Evolutionary conservation across 1,284 basidiomycete genomes (phyloP).

Genomic region (Austropuccinia psidii): DNA sequence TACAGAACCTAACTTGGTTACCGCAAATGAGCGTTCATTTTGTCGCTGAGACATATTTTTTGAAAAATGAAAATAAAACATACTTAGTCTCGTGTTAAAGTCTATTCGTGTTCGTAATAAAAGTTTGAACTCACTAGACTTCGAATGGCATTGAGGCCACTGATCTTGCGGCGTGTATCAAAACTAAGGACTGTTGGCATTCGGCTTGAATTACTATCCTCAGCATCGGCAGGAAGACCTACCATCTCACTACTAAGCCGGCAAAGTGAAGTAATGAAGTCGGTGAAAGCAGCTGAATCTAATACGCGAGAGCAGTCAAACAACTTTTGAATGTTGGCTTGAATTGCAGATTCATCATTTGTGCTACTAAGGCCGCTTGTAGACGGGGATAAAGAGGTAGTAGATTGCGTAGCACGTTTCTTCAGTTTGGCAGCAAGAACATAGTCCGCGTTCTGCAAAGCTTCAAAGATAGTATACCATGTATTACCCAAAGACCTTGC

Average conservation of each 20-base stretch:
- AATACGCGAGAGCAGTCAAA: slow-evolving; percentile 32
- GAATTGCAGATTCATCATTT: slow-evolving; percentile 26
- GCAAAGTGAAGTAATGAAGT: slow-evolving; percentile 23
- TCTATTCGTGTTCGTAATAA: not conserved
- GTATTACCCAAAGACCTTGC: slow-evolving; percentile 73
- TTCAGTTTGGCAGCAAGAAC: slow-evolving; percentile 60
- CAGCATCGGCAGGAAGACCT: slow-evolving; percentile 29
- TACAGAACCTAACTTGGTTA: slow-evolving; percentile 72
- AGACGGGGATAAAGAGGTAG: slow-evolving; percentile 21
- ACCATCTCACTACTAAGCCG: slow-evolving; percentile 41
- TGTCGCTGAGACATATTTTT: slow-evolving; percentile 39
- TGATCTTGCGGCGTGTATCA: slow-evolving; percentile 54
- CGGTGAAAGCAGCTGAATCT: slow-evolving; percentile 27
- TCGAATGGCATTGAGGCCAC: slow-evolving; percentile 70
- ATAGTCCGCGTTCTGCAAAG: slow-evolving; percentile 84
- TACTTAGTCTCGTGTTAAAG: not conserved
- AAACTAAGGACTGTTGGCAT: slow-evolving; percentile 34
- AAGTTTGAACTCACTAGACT: slow-evolving; percentile 57
- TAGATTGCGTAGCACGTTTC: slow-evolving; percentile 29
- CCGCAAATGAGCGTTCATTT: slow-evolving; percentile 61
- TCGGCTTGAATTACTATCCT: slow-evolving; percentile 21
- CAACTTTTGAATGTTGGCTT: slow-evolving; percentile 20
- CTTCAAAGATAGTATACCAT: slow-evolving; percentile 85
- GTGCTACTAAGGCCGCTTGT: not conserved
- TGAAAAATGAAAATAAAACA: not conserved